A percentile compares a stretch with the other conserved stretches of the same genome.
Evolutionary conservation across 2,329 filamentous ascomycete genomes (phyloP).

Genomic region (Fusarium brachygibbosum): DNA sequence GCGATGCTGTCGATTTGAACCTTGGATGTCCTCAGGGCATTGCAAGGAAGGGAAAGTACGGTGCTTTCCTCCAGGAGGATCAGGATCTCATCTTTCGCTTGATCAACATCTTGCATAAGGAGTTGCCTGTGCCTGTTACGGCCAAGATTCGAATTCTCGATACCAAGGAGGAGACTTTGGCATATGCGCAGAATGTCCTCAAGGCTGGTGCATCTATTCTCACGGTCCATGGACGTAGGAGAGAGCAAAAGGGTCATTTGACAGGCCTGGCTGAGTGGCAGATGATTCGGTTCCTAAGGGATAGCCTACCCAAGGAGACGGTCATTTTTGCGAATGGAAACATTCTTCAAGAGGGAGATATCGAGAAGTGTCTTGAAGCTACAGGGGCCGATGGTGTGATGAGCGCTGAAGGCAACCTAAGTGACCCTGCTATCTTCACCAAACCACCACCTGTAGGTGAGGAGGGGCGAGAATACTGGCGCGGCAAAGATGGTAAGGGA

Average conservation of each 20-base stretch:
- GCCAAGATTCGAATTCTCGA: slow-evolving; percentile 95
- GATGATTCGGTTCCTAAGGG: slow-evolving; percentile 84
- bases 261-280: slow-evolving; percentile 94
- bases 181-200: slow-evolving; percentile 89
- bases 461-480: slow-evolving; percentile 87
- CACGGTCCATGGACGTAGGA: slow-evolving; percentile 87
- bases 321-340: slow-evolving; percentile 99
- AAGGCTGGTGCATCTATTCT: slow-evolving; percentile 91
- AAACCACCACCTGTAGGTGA: slow-evolving; percentile 72
- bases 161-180: slow-evolving; percentile 85
- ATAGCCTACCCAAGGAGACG: slow-evolving; percentile 85
- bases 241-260: slow-evolving; percentile 96
- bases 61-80: slow-evolving; percentile 94
- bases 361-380: slow-evolving; percentile 80
- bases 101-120: slow-evolving; percentile 83
- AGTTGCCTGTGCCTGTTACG: slow-evolving; percentile 86
- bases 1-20: slow-evolving; percentile 96
- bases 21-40: slow-evolving; percentile 97
- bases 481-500: slow-evolving; percentile 80
- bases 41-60: slow-evolving; percentile 89
- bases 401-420: slow-evolving; percentile 95
- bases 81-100: slow-evolving; percentile 85
- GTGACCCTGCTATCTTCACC: slow-evolving; percentile 90
- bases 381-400: slow-evolving; percentile 95
- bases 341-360: slow-evolving; percentile 82